Evolutionary conservation across 2,329 filamentous ascomycete species (phyloP).

Genomic region (Botryosphaeria dothidea): DNA sequence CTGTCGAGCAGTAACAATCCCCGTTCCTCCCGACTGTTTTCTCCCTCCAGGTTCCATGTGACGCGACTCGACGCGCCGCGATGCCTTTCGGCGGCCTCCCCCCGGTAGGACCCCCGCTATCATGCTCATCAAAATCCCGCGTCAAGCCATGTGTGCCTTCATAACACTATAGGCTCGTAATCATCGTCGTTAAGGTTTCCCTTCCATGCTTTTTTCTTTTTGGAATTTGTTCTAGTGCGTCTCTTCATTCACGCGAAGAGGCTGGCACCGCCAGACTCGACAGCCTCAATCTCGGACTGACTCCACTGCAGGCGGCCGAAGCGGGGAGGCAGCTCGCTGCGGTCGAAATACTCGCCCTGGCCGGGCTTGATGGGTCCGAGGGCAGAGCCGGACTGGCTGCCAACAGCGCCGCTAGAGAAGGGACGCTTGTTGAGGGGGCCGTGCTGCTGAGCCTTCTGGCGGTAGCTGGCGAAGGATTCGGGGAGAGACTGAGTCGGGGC

Average conservation of each 20-base stretch:
- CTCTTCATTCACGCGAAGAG: constrained; percentile 48
- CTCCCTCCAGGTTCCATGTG: background rate
- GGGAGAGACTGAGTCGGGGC: constrained; percentile 68
- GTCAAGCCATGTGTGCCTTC: background rate
- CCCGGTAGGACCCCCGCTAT: background rate
- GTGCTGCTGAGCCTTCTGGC: constrained; percentile 75
- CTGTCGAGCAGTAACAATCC: background rate
- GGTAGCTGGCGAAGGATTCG: constrained; percentile 72
- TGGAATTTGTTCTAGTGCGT: background rate
- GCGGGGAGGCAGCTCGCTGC: constrained; percentile 79
- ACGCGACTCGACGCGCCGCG: constrained; percentile 7
- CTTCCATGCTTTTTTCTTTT: background rate
- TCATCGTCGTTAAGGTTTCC: background rate
- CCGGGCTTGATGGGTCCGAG: constrained; percentile 72
- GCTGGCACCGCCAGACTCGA: constrained; percentile 89
- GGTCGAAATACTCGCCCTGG: constrained; percentile 81
- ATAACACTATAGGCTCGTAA: background rate
- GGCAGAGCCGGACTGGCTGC: constrained; percentile 65
- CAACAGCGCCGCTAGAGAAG: constrained; percentile 46
- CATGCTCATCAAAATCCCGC: background rate
- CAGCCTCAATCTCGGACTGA: constrained; percentile 86
- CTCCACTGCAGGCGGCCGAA: constrained; percentile 77
- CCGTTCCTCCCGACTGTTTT: background rate
- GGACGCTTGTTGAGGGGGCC: constrained; percentile 60
- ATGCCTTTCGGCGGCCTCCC: constrained; percentile 4